Conservation (phyloP, 1,139 yeast species). For the Yamadazyma jaroonii region DNA sequence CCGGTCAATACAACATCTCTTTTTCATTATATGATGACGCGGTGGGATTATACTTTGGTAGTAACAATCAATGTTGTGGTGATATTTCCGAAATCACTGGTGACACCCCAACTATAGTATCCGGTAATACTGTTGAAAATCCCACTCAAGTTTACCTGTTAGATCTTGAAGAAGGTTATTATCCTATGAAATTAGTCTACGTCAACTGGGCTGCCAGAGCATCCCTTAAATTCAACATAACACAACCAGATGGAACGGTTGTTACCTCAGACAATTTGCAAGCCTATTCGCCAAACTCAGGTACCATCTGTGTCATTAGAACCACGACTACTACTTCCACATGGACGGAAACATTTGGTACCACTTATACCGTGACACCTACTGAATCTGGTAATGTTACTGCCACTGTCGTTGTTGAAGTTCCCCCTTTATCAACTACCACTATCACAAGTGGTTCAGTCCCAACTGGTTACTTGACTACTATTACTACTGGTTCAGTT, state of each 20-base stretch:
- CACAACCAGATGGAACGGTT: neutral
- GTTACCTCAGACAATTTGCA: neutral
- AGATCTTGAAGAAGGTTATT: neutral
- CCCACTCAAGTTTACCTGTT: neutral
- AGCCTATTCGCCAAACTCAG: neutral
- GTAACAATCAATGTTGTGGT: neutral
- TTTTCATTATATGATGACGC: neutral
- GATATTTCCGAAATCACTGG: neutral
- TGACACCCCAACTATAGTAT: neutral
- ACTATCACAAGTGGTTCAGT: neutral
- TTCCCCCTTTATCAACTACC: neutral
- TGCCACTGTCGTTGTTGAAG: neutral
- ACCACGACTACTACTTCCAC: neutral
- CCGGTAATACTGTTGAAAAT: neutral
- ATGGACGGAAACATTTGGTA: neutral
- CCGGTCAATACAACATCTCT: neutral
- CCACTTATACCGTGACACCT: neutral
- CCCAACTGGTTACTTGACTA: neutral
- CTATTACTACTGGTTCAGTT: neutral
- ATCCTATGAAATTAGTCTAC: neutral
- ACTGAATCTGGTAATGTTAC: neutral
- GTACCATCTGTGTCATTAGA: neutral
- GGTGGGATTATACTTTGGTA: neutral
- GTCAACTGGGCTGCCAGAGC: neutral
- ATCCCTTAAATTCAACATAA: neutral